phyloP scores from a whole-genome alignment of 2,329 filamentous ascomycete species.

The Alternaria triticina region DNA sequence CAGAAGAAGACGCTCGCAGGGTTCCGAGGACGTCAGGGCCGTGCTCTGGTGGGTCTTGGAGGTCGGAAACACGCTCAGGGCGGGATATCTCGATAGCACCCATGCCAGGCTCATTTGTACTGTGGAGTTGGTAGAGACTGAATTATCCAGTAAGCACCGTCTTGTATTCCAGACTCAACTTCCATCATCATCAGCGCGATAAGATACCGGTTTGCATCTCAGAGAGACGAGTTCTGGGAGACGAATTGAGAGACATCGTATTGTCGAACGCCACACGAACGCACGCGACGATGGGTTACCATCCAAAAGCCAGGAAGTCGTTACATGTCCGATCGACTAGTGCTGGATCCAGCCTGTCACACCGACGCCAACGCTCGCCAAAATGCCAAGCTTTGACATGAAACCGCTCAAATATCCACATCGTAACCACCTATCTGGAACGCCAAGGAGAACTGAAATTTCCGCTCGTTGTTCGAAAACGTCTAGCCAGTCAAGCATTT shows the following conservation, averaged over 20 bases:
- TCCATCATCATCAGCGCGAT: neutral
- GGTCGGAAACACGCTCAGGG: neutral
- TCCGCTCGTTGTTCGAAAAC: conserved; percentile 3
- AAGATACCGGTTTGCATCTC: neutral
- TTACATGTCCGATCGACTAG: neutral
- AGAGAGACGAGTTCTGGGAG: neutral
- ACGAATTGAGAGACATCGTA: neutral
- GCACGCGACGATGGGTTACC: neutral
- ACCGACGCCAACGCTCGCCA: conserved; percentile 6
- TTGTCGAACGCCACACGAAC: neutral
- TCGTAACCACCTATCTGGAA: neutral
- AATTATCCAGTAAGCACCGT: neutral
- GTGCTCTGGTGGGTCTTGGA: neutral
- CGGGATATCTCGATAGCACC: neutral
- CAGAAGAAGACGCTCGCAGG: neutral
- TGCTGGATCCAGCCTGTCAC: conserved; percentile 7
- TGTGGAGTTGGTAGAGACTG: neutral
- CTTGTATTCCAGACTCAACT: neutral
- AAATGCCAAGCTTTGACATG: conserved; percentile 11
- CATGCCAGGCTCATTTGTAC: neutral
- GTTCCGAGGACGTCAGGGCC: neutral
- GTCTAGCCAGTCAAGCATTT: conserved; percentile 8
- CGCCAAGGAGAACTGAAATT: conserved; percentile 3
- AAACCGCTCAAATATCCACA: conserved; percentile 14
- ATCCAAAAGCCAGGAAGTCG: neutral